Percentiles rank a stretch among this genome's conserved stretches.
Evolutionary conservation across 148 eudicot species (phyloP).

Genomic region (Fallopia convolvulus): DNA sequence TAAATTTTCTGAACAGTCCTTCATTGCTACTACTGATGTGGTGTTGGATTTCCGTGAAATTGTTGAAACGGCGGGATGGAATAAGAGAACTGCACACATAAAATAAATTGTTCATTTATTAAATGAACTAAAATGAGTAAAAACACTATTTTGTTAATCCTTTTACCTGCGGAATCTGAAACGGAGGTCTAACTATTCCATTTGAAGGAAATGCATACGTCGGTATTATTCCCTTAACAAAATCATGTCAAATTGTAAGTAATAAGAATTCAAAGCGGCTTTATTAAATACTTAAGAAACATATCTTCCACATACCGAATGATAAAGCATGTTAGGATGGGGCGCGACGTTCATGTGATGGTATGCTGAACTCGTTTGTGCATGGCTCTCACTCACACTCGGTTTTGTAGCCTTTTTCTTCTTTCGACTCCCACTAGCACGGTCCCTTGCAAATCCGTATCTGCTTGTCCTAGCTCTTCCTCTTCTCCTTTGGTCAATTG

Average conservation of each 20-base stretch:
- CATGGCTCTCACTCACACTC: not conserved
- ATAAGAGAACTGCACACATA: too few species aligned
- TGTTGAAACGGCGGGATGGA: too few species aligned
- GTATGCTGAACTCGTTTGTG: too few species aligned
- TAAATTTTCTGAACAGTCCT: too few species aligned
- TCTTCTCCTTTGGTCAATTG: not conserved
- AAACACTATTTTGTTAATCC: too few species aligned
- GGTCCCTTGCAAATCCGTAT: not conserved
- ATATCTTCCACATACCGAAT: not conserved
- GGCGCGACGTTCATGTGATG: not conserved
- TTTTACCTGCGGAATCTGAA: not conserved
- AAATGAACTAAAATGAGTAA: too few species aligned
- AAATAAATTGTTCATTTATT: too few species aligned
- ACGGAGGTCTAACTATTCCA: not conserved
- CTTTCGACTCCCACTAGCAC: not conserved
- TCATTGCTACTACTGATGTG: too few species aligned
- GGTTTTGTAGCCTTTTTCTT: not conserved
- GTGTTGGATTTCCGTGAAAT: too few species aligned
- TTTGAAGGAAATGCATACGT: not conserved
- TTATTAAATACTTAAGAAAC: too few species aligned
- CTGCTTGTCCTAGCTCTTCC: not conserved
- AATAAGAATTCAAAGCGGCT: not conserved
- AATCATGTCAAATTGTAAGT: not conserved
- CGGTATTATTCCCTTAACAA: too few species aligned
- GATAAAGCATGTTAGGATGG: not conserved